Conservation (phyloP, 139 green algal species). For the Coelastrella sp. region DNA sequence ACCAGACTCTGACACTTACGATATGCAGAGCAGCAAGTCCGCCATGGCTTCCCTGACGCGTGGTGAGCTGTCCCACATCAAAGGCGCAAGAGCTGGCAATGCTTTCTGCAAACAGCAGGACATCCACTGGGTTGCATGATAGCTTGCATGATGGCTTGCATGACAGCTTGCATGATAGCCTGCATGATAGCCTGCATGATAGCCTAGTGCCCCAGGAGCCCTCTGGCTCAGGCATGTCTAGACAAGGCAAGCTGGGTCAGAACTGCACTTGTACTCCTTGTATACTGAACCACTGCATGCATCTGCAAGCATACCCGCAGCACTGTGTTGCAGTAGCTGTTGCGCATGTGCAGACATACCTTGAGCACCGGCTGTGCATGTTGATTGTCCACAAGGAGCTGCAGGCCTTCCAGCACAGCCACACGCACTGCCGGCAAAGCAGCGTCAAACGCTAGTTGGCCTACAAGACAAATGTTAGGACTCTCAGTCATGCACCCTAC, state of each 20-base stretch:
- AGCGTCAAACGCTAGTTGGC: conserved; percentile 79
- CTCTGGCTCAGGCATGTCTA: not conserved
- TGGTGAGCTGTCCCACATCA: conserved; percentile 67
- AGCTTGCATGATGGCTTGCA: too few relatives aligned
- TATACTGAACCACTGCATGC: too few relatives aligned
- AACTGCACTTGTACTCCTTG: too few relatives aligned
- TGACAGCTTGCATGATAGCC: too few relatives aligned
- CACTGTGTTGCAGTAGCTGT: not conserved
- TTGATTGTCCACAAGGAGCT: conserved; percentile 74
- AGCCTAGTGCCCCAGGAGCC: not conserved
- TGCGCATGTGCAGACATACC: not conserved
- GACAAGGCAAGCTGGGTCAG: not conserved
- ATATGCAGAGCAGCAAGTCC: conserved; percentile 72
- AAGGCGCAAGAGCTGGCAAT: conserved; percentile 65
- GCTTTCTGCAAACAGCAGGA: conserved; percentile 52
- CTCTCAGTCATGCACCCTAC: too few relatives aligned
- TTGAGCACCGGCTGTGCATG: conserved; percentile 82
- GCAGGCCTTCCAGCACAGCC: conserved; percentile 75
- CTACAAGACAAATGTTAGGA: conserved; percentile 42
- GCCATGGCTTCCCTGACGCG: conserved; percentile 71
- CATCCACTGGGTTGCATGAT: not conserved
- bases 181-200: too few relatives aligned
- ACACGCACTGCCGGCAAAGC: conserved; percentile 61
- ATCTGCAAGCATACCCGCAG: too few relatives aligned
- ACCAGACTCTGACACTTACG: conserved; percentile 10